Percentiles rank a stretch among this genome's conserved stretches.
Conservation (phyloP, 202 grass and related monocot genomes). For the Zizania palustris region DNA sequence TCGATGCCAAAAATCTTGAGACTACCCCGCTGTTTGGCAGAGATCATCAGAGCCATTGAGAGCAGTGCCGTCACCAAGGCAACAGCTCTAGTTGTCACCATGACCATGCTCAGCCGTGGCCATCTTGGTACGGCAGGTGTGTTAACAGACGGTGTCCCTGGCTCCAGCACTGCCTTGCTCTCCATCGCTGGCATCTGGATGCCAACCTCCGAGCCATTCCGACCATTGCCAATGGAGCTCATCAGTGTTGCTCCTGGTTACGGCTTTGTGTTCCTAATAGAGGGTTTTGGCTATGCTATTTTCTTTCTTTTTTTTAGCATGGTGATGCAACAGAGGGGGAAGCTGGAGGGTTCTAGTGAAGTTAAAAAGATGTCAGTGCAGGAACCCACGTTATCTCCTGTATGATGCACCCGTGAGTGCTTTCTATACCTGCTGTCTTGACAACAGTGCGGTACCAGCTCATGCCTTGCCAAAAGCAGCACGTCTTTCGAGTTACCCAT, state of each 20-base stretch:
- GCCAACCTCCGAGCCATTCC: slow-evolving; percentile 49
- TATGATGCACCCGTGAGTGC: slow-evolving; percentile 47
- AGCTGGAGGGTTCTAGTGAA: slow-evolving; percentile 25
- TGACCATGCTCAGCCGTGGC: slow-evolving; percentile 45
- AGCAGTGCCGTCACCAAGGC: slow-evolving; percentile 54
- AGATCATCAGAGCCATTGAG: slow-evolving; percentile 62
- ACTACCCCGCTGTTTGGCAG: slow-evolving; percentile 66
- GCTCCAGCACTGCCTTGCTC: slow-evolving; percentile 29
- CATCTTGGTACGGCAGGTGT: slow-evolving; percentile 21
- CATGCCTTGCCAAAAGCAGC: slow-evolving; percentile 49
- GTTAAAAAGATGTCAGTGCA: slow-evolving; percentile 25
- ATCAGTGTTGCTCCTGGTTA: slow-evolving; percentile 36
- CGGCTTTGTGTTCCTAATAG: slow-evolving; percentile 23
- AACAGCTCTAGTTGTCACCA: slow-evolving; percentile 46
- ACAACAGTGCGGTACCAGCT: slow-evolving; percentile 20
- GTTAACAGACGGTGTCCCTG: slow-evolving; percentile 18
- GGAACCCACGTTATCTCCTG: not conserved
- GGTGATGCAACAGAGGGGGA: slow-evolving; percentile 20
- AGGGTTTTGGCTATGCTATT: slow-evolving; percentile 27
- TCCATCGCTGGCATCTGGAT: slow-evolving; percentile 56
- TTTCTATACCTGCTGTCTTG: slow-evolving; percentile 33
- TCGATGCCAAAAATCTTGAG: slow-evolving; percentile 66
- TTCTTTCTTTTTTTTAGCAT: slow-evolving; percentile 18
- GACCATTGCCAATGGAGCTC: slow-evolving; percentile 37
- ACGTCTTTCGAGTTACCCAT: slow-evolving; percentile 39